phyloP scores from a whole-genome alignment of 768 basidiomycete genomes.

The Kwoniella bestiolae region DNA sequence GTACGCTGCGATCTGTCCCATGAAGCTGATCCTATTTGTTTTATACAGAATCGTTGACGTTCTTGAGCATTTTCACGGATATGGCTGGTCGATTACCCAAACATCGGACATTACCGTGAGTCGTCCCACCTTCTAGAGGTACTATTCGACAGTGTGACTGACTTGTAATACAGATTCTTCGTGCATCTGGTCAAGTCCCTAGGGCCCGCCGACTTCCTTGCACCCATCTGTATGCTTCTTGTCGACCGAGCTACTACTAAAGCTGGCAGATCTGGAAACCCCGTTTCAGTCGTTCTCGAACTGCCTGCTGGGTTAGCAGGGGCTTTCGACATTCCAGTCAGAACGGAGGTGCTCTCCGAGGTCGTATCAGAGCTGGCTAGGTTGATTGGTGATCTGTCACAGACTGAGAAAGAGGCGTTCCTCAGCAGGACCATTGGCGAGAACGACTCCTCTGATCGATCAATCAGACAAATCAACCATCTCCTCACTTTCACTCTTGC shows the following conservation, averaged over 20 bases:
- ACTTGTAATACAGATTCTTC: constrained; percentile 70
- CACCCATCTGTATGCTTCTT: constrained; percentile 80
- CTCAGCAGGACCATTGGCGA: constrained; percentile 60
- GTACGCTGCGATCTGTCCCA: neutral
- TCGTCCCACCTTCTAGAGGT: constrained; percentile 13
- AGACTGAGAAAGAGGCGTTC: constrained; percentile 57
- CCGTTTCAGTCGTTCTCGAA: constrained; percentile 67
- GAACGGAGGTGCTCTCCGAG: constrained; percentile 63
- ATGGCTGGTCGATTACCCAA: constrained; percentile 89
- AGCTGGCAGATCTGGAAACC: constrained; percentile 63
- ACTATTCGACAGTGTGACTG: neutral
- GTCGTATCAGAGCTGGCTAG: constrained; percentile 70
- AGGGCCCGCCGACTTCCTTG: constrained; percentile 76
- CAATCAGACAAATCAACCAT: constrained; percentile 67
- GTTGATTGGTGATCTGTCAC: constrained; percentile 59
- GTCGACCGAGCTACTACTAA: constrained; percentile 76
- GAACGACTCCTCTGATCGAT: constrained; percentile 28
- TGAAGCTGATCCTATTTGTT: neutral
- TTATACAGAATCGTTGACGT: constrained; percentile 66
- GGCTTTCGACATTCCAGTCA: constrained; percentile 40
- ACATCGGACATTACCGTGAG: constrained; percentile 85
- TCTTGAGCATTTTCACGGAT: constrained; percentile 89
- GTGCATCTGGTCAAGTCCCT: constrained; percentile 81
- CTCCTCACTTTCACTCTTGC: constrained; percentile 64
- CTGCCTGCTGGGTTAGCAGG: constrained; percentile 67